phyloP scores from a whole-genome alignment of 202 grass and related monocot species.

The Alloteropsis angusta region DNA sequence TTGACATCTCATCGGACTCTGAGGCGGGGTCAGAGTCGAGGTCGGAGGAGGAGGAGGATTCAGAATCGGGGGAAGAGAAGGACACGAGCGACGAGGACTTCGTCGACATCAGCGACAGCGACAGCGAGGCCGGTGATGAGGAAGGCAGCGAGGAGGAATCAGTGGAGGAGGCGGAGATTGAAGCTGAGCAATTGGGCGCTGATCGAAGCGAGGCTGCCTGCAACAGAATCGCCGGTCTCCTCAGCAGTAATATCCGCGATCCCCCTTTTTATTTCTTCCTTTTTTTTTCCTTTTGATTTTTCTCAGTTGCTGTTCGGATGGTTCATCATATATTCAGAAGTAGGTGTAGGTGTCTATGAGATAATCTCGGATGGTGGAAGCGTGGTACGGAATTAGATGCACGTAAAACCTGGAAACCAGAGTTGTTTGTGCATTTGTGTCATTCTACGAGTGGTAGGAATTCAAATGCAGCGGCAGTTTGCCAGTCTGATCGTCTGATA shows the following conservation, averaged over 20 bases:
- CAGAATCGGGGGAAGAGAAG: neutral
- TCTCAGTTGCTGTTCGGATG: neutral
- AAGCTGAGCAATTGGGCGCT: neutral
- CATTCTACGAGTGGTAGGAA: neutral
- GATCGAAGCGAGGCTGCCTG: conserved; percentile 26
- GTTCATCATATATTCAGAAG: neutral
- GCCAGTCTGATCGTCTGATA: neutral
- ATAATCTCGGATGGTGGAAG: neutral
- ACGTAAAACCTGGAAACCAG: neutral
- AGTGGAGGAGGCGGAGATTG: neutral
- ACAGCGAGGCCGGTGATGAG: conserved; percentile 2
- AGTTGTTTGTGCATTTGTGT: neutral
- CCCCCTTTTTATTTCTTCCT: neutral
- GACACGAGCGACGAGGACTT: conserved; percentile 35
- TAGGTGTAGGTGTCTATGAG: neutral
- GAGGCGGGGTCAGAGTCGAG: conserved; percentile 18
- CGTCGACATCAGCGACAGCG: conserved; percentile 29
- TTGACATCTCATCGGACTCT: conserved; percentile 53
- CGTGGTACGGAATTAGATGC: neutral
- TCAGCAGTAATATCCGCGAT: conserved; percentile 29
- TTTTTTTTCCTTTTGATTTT: too few species aligned
- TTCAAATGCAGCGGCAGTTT: neutral
- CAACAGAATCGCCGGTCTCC: conserved; percentile 46
- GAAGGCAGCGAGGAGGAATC: conserved; percentile 29
- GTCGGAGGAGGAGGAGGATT: conserved; percentile 34